These are phyloP conservation scores for Aegle marmelos DNA, from an alignment of 345 rosid genomes.

Conservation along the genomic window DNA sequence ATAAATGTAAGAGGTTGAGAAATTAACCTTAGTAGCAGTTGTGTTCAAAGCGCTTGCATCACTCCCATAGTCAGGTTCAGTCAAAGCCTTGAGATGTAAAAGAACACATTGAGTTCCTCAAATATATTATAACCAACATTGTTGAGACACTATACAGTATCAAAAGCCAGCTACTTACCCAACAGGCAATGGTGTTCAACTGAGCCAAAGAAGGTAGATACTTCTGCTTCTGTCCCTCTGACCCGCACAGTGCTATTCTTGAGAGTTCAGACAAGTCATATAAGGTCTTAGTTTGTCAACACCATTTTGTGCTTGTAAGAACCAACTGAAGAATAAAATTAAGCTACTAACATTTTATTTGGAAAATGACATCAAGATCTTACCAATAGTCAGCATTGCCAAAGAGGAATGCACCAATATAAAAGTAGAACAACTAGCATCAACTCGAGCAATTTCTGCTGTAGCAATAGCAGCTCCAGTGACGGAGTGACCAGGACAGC, in stretches of 20 bases:
- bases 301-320: neutral
- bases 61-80: constrained; percentile 95
- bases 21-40: constrained; percentile 77
- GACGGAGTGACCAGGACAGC: constrained; percentile 85
- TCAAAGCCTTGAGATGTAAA: constrained; percentile 62
- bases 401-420: constrained; percentile 83
- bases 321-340: neutral
- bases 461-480: constrained; percentile 62
- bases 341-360: neutral
- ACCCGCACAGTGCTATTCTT: constrained; percentile 80
- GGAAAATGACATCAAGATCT: constrained; percentile 21
- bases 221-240: constrained; percentile 82
- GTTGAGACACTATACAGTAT: neutral
- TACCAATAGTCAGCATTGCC: constrained; percentile 97
- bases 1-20: constrained; percentile 4
- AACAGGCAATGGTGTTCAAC: constrained; percentile 65
- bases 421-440: constrained; percentile 93
- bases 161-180: constrained; percentile 53
- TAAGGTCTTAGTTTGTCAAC: constrained; percentile 5
- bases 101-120: constrained; percentile 14
- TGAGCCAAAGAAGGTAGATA: constrained; percentile 85
- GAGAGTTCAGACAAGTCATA: constrained; percentile 25
- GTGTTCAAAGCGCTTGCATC: constrained; percentile 86
- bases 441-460: constrained; percentile 93
- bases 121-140: constrained; percentile 1